Base-by-base conservation (phyloP, 305 asterid species). In the Fraxinus xanthoxyloides region DNA sequence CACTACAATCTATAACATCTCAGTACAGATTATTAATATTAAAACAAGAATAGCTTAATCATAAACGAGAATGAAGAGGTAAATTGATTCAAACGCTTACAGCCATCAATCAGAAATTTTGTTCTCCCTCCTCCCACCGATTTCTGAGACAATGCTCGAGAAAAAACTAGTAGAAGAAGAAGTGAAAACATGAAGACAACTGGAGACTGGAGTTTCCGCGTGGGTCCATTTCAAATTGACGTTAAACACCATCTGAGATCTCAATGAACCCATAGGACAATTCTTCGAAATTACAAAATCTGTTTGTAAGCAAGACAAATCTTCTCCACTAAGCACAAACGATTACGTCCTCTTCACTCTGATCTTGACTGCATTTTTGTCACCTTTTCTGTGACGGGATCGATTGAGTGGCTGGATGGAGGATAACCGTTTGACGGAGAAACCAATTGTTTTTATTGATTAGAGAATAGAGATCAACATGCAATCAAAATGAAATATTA, bases 151-250 rank as follows among this genome's bases (percentile, higher is more conserved):
- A 28, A 43, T 23, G 46, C 15, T 74, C 35, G 28, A 61, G 70
- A 8, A 19, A 61, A 61, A 61, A 61, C 28, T 2, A 6, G 30
- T 24, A 21, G 70, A 6, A 30, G 36, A 6, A 30, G 36, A 59
- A 75, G 59, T 30, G 59, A 56, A 59, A 59, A n/a, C 54, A 77
- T 4, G 34, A 36, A 59, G 30, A 46, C 67, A 72, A 51, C 19
- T 17, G 76, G 81, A 83, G 84, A 51, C 19, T 17, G 76, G 81
- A 83, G 84, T 80, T 80, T 69, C 78, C 87, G 89, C 79, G 87
- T 88, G 89, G 89, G 88, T 78, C 91, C 90, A 75, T 82, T 32
- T 67, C 74, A 67, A 72, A 67, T 12, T 75, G 36, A 7, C 28
- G 35, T 31, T 83, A 10, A 23, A 30, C 36, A 67, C 38, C 38